Base-by-base conservation (phyloP, 345 rosid species). In the Durio zibethinus region DNA sequence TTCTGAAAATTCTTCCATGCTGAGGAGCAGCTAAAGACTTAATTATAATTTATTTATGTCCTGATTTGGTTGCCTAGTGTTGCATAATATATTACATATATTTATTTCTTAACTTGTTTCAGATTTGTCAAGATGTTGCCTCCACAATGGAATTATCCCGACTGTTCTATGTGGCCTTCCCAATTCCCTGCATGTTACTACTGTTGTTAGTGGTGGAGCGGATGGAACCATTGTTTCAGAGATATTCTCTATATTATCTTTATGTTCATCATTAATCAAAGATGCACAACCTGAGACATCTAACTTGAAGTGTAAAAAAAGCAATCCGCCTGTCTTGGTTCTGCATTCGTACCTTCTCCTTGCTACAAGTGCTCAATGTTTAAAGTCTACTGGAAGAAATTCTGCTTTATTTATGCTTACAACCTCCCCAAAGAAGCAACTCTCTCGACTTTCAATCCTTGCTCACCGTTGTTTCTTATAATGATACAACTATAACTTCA, bases 41-140 rank as follows among this genome's bases (percentile, higher is more conserved):
- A 64, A 18, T 16, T 74, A 59, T 42, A 29, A 45, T 60, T 45
- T 62, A 31, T 31, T 29, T 63, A 29, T 29, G 10, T 23, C 43
- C 20, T 9, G 21, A 48, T 9, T 50, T 66, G 27, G 40, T 53
- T 52, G 20, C 25, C 42, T 5, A 23, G 14, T 53, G 36, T 67
- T 18, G 64, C 27, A 23, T 54, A 67, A 35, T 38, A 72, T 80
- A 79, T 48, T 18, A 67, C 20, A 40, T 23, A 62, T 75, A 82
- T 54, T 73, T 66, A 62, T 31, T 76, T 80, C 27, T 80, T 40
- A 73, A 57, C 47, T 80, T 84, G 74, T 80, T 82, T 85, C 97
- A 96, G 99, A 84, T 96, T 74, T 96, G 82, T 84, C 89, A 83
- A 89, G 99, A 82, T 93, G 97, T 83, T 96, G 97, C 85, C 90